Conservation (phyloP, 148 eudicot species). For the Rhododendron ovatum region DNA sequence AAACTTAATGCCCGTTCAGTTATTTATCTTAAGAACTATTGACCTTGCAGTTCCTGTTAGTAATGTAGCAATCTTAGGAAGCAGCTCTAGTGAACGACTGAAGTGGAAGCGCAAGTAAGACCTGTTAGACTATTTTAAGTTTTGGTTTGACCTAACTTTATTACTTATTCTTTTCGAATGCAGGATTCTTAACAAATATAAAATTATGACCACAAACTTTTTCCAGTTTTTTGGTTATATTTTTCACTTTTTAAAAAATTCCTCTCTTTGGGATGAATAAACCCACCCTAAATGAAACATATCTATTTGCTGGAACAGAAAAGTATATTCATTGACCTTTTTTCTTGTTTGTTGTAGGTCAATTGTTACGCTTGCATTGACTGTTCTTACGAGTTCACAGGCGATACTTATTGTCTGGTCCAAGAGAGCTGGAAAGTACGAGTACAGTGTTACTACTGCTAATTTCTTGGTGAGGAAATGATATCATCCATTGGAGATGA, state of each 20-base stretch:
- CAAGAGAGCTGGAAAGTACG: constrained; percentile 96
- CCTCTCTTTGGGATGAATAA: too few species aligned
- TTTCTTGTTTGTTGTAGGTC: constrained; percentile 44
- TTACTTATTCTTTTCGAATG: too few species aligned
- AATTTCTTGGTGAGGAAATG: constrained; percentile 82
- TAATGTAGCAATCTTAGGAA: constrained; percentile 33
- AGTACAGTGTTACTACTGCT: constrained; percentile 95
- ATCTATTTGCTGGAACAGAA: not conserved
- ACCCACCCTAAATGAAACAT: not conserved
- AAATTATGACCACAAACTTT: too few species aligned
- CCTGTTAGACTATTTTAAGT: not conserved
- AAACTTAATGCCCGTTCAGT: not conserved
- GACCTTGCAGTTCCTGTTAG: constrained; percentile 21
- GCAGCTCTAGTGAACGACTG: constrained; percentile 38
- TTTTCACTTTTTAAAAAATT: too few species aligned
- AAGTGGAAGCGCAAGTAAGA: constrained; percentile 95
- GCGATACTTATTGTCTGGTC: constrained; percentile 98
- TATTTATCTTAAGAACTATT: not conserved
- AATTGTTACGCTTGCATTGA: constrained; percentile 75
- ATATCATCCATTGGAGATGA: not conserved
- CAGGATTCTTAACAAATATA: too few species aligned
- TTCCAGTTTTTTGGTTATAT: too few species aligned
- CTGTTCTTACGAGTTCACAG: constrained; percentile 93
- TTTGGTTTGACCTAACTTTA: too few species aligned
- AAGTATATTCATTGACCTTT: not conserved